phyloP scores from a whole-genome alignment of 345 rosid genomes.

The Adansonia digitata region DNA sequence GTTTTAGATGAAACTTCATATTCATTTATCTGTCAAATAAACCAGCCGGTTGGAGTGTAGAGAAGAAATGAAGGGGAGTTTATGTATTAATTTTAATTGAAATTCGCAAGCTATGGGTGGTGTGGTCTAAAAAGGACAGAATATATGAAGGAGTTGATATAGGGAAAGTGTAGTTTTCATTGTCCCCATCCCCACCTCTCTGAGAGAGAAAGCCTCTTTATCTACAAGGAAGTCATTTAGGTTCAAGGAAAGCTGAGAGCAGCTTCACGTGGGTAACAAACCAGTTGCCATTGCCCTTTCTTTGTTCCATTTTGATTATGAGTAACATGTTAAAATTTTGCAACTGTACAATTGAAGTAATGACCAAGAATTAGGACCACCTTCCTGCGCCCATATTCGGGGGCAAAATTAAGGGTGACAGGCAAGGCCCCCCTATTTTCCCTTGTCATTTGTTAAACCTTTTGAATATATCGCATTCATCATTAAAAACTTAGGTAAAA shows the following conservation, averaged over 20 bases:
- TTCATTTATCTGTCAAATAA: background rate
- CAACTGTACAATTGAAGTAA: background rate
- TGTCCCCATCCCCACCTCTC: conserved; percentile 1
- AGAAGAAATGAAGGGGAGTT: background rate
- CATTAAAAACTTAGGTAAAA: too few species aligned
- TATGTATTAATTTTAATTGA: background rate
- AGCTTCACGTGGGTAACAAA: background rate
- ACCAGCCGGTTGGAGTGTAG: background rate
- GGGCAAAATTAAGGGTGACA: too few species aligned
- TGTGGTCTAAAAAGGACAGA: conserved; percentile 4
- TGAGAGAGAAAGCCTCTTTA: background rate
- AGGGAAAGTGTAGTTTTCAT: background rate
- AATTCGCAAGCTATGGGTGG: background rate
- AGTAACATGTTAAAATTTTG: background rate
- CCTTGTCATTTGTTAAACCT: too few species aligned
- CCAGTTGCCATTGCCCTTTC: background rate
- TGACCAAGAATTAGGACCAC: too few species aligned
- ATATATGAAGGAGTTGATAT: background rate
- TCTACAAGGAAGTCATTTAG: background rate
- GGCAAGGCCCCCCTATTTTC: too few species aligned
- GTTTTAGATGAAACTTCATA: background rate
- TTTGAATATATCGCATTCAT: too few species aligned
- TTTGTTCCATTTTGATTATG: background rate
- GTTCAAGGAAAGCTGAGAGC: background rate
- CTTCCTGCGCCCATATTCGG: too few species aligned